Evolutionary conservation across 1,139 yeast species (phyloP), one percentile per base, ranked within the genome.

Genomic region (Lodderomyces parapsilosis): DNA sequence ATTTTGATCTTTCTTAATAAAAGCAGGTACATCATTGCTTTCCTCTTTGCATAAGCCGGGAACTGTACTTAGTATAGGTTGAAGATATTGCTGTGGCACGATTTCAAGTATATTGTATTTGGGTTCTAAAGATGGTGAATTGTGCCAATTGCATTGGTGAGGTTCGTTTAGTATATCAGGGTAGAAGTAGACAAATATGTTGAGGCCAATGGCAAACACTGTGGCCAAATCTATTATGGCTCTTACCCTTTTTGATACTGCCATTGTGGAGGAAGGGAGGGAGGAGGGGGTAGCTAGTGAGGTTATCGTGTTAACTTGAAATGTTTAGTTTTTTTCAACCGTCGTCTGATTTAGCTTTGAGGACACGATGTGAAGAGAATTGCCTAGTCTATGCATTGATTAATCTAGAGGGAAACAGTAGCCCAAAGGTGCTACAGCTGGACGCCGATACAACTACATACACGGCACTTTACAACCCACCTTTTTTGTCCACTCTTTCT

Each of bases 141-240:
- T 34, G 15, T 44, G 41, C 94, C 94, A 86, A 25, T 81, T 75
- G 54, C 94, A 86, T 41, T 67, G 63, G 6, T 58, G 60, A 0
- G 79, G 57, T 22, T 67, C 57, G 49, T 72, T 72, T 45, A 71
- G 48, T 14, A 83, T 50, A 38, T 87, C 84, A 0, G 96, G 96
- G 56, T 86, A 89, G 38, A 87, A 80, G 64, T 81, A 84, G 14
- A 86, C 78, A 59, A 84, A 83, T 1, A 41, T 25, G 20, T 51
- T 51, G 25, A 51, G 42, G 1, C 39, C 36, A 4, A 51, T 30
- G 5, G 52, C 46, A 8, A 43, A 24, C 2, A 47, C 33, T 8
- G 55, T 49, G 2, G 41, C 35, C 15, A 51, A 23, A 15, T 47
- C 48, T 6, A 49, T 44, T 2, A 49, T 9, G 19, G 39, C 42